These are phyloP conservation scores for Centella asiatica DNA, from an alignment of 129 eudicot species.

Conservation along the genomic window DNA sequence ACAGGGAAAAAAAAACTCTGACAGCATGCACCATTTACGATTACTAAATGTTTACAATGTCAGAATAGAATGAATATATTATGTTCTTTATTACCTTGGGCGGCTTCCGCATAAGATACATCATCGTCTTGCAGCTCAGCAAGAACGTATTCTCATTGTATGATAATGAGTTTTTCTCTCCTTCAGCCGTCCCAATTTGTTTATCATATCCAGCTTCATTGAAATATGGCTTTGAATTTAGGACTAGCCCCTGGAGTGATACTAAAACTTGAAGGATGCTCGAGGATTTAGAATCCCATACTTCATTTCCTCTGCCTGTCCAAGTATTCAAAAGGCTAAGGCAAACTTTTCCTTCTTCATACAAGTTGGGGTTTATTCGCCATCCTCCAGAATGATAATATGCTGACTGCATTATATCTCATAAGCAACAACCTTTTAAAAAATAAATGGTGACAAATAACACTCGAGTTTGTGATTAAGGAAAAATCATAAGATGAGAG, in stretches of 20 bases:
- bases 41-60: not conserved
- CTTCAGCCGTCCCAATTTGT: conserved; percentile 95
- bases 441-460: conserved; percentile 5
- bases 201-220: conserved; percentile 99
- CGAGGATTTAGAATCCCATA: conserved; percentile 88
- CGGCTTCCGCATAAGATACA: conserved; percentile 85
- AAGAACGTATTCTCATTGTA: conserved; percentile 94
- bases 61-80: not conserved
- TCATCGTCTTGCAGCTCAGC: conserved; percentile 92
- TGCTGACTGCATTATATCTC: conserved; percentile 52
- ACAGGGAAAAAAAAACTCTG: too few relatives aligned
- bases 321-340: conserved; percentile 92
- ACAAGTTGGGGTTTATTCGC: conserved; percentile 92
- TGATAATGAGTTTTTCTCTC: conserved; percentile 92
- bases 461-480: not conserved
- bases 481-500: conserved; percentile 5
- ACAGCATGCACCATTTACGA: too few relatives aligned
- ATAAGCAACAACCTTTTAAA: not conserved
- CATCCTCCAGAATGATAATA: conserved; percentile 99
- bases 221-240: conserved; percentile 87
- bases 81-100: conserved; percentile 59
- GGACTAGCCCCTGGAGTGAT: conserved; percentile 96
- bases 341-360: conserved; percentile 98
- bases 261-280: conserved; percentile 97
- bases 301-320: conserved; percentile 98